Percentiles rank a stretch among this genome's conserved stretches.
phyloP scores from a whole-genome alignment of 1,284 basidiomycete species.

The Bjerkandera adusta region DNA sequence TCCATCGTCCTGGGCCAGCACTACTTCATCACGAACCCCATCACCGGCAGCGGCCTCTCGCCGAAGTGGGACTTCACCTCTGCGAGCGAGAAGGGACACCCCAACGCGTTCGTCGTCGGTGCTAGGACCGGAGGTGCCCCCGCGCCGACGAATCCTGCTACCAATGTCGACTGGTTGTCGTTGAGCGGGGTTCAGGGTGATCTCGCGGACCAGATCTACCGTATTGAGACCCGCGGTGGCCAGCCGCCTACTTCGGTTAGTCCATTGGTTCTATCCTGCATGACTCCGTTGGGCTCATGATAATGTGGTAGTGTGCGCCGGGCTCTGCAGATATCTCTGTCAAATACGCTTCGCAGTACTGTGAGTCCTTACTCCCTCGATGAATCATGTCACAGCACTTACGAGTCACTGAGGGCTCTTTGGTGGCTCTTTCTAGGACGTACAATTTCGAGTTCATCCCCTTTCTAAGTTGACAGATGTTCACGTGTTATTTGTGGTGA shows the following conservation, averaged over 20 bases:
- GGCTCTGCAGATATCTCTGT: slow-evolving; percentile 14
- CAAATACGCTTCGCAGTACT: slow-evolving; percentile 16
- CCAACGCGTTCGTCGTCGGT: slow-evolving; percentile 27
- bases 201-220: slow-evolving; percentile 35
- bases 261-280: slow-evolving; percentile 3
- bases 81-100: slow-evolving; percentile 18
- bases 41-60: slow-evolving; percentile 17
- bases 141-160: slow-evolving; percentile 26
- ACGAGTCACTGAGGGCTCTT: slow-evolving; percentile 8
- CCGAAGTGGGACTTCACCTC: slow-evolving; percentile 34
- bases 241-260: slow-evolving; percentile 38
- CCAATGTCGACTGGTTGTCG: slow-evolving; percentile 40
- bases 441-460: neutral
- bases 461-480: no score
- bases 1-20: slow-evolving; percentile 30
- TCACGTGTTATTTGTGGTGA: no score
- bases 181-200: slow-evolving; percentile 31
- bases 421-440: slow-evolving; percentile 8
- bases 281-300: neutral
- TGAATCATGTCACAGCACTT: neutral
- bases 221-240: slow-evolving; percentile 36
- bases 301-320: slow-evolving; percentile 14
- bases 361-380: slow-evolving; percentile 8
- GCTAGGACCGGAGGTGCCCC: slow-evolving; percentile 24
- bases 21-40: slow-evolving; percentile 29